Base-by-base conservation (phyloP, 2,329 filamentous ascomycete species). In the Aspergillus ochraceoroseus region DNA sequence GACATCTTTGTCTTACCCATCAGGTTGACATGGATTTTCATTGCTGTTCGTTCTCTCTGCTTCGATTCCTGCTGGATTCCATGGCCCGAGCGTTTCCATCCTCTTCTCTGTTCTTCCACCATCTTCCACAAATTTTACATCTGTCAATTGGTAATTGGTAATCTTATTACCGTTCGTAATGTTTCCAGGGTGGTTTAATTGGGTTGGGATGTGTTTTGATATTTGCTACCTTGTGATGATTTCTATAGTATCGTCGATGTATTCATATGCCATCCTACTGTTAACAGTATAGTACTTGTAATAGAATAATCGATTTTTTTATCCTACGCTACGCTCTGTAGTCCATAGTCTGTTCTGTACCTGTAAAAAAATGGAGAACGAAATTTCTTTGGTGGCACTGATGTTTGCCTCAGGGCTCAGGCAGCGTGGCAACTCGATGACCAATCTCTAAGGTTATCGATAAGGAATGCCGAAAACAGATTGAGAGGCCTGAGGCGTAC, bases 91-190 rank as follows among this genome's bases (percentile, higher is more conserved):
- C 54, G 38, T 30, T 55, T 56, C 54, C 26, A 54, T 49, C 14
- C 26, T 45, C 46, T 64, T 64, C 61, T 44, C 40, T 32, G 43
- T 20, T 11, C 35, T 64, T 64, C 61, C 55, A 59, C 47, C 38
- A n/a, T n/a, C 31, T 62, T 62, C 60, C 28, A 43, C 43, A 37
- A 32, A 33, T 40, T 62, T 59, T 31, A 38, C 34, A 20, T 44
- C 41, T 52, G 43, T 43, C 43, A 13, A 9, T 27, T 5, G 22
- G 49, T 49, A 47, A 51, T 43, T 44, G n/a, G n/a, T n/a, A n/a
- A n/a, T n/a, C n/a, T n/a, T n/a, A n/a, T n/a, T n/a, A n/a, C n/a
- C n/a, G n/a, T n/a, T n/a, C n/a, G n/a, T n/a, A n/a, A n/a, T n/a
- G n/a, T n/a, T n/a, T n/a, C n/a, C n/a, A n/a, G n/a, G n/a, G n/a